Evolutionary conservation across 1,139 yeast genomes (phyloP).

Genomic region (Candida smagusa): DNA sequence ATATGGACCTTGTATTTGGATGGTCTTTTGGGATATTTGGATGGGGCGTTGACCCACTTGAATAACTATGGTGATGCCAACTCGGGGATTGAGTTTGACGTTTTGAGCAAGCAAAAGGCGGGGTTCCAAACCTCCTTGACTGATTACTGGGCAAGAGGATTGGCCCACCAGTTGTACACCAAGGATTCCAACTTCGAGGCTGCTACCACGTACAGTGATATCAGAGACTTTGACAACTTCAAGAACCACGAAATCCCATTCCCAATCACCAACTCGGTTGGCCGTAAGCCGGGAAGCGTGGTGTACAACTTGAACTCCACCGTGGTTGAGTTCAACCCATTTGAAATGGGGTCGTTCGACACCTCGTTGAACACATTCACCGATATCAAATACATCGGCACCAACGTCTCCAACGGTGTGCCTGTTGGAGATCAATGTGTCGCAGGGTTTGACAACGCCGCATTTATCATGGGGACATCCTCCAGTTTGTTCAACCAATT

Average conservation of each 20-base stretch:
- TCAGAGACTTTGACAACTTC: constrained; percentile 26
- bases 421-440: constrained; percentile 40
- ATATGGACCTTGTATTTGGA: constrained; percentile 22
- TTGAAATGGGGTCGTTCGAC: constrained; percentile 44
- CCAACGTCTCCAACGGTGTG: constrained; percentile 29
- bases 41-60: constrained; percentile 26
- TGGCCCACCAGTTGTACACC: constrained; percentile 37
- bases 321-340: constrained; percentile 40
- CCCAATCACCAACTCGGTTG: constrained; percentile 35
- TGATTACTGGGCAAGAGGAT: constrained; percentile 53
- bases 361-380: constrained; percentile 36
- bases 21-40: constrained; percentile 20
- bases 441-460: constrained; percentile 74
- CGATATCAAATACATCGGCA: constrained; percentile 36
- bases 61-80: constrained; percentile 26
- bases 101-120: constrained; percentile 28
- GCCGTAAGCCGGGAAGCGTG: constrained; percentile 33
- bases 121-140: constrained; percentile 60
- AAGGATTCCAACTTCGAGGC: constrained; percentile 23
- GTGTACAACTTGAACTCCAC: constrained; percentile 36
- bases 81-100: constrained; percentile 27
- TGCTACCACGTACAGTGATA: constrained; percentile 30
- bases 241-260: constrained; percentile 39
- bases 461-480: constrained; percentile 74
- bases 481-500: constrained; percentile 76